phyloP scores from a whole-genome alignment of 2,329 filamentous ascomycete species.

The Alternaria incomplexa region DNA sequence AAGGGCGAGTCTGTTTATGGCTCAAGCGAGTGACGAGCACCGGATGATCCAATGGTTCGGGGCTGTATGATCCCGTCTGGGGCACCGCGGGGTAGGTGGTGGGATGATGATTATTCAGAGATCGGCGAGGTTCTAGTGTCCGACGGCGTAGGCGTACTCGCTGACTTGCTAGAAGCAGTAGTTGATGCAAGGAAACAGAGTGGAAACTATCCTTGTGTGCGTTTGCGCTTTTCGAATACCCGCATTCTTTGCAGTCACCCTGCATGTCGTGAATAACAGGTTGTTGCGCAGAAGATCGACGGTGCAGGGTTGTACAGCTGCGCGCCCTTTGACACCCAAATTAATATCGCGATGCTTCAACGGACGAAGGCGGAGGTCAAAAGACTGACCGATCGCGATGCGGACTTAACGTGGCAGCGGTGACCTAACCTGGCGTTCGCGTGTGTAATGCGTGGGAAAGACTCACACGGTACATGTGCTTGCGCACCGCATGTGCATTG shows the following conservation, averaged over 20 bases:
- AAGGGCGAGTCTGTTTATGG: slow-evolving; percentile 3
- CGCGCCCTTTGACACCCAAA: background rate
- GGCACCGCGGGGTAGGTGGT: slow-evolving; percentile 23
- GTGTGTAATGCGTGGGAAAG: background rate
- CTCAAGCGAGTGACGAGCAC: slow-evolving; percentile 9
- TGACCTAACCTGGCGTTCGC: background rate
- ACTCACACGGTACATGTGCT: background rate
- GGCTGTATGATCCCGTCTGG: slow-evolving; percentile 13
- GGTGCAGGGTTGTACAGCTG: background rate
- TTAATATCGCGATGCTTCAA: background rate
- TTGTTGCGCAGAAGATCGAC: background rate
- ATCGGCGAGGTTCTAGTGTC: slow-evolving; percentile 13
- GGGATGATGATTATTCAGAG: slow-evolving; percentile 16
- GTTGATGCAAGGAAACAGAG: background rate
- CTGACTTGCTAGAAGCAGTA: background rate
- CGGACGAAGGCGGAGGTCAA: background rate
- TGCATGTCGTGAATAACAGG: slow-evolving; percentile 2
- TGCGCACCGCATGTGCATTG: background rate
- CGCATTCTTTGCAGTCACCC: slow-evolving; percentile 3
- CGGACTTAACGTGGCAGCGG: background rate
- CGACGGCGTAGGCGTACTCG: background rate
- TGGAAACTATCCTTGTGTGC: background rate
- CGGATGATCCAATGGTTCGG: slow-evolving; percentile 17
- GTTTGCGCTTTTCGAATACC: background rate
- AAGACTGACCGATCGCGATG: background rate